A percentile compares a stretch with the other conserved stretches of the same genome.
These are phyloP conservation scores for Artemisia princeps DNA, from an alignment of 140 eudicot genomes.

Conservation along the genomic window DNA sequence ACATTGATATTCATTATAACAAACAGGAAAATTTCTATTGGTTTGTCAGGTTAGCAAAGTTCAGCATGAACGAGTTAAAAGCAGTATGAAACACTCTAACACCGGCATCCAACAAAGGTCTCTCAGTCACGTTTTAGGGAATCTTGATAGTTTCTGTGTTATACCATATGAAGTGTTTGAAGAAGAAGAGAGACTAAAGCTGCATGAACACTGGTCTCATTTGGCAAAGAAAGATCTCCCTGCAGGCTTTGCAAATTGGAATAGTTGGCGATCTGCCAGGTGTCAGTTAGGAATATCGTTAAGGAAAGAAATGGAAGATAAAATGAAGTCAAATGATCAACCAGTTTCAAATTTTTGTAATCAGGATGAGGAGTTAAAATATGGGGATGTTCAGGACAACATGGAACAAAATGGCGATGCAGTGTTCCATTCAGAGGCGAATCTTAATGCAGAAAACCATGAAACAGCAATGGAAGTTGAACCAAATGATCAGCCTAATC, in stretches of 20 bases:
- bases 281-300: conserved; percentile 33
- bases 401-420: conserved; percentile 23
- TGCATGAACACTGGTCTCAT: conserved; percentile 66
- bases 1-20: background rate
- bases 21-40: conserved; percentile 1
- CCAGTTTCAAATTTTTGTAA: conserved; percentile 12
- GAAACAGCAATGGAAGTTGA: conserved; percentile 10
- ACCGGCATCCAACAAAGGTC: conserved; percentile 57
- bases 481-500: conserved; percentile 23
- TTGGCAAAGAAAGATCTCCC: conserved; percentile 63
- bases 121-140: conserved; percentile 70
- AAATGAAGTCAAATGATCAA: conserved; percentile 29
- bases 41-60: conserved; percentile 77
- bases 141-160: conserved; percentile 52
- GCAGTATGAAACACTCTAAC: conserved; percentile 70
- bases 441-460: conserved; percentile 23
- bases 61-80: conserved; percentile 82
- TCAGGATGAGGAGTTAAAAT: conserved; percentile 38
- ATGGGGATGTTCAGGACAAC: conserved; percentile 40
- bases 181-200: conserved; percentile 76
- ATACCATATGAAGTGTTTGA: conserved; percentile 74
- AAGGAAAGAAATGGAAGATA: conserved; percentile 54
- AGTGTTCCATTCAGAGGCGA: conserved; percentile 27
- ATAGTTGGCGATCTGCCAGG: conserved; percentile 40
- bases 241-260: conserved; percentile 52